These are phyloP conservation scores for Phaeotremella fagi DNA, from an alignment of 768 basidiomycete species.

Conservation along the genomic window DNA sequence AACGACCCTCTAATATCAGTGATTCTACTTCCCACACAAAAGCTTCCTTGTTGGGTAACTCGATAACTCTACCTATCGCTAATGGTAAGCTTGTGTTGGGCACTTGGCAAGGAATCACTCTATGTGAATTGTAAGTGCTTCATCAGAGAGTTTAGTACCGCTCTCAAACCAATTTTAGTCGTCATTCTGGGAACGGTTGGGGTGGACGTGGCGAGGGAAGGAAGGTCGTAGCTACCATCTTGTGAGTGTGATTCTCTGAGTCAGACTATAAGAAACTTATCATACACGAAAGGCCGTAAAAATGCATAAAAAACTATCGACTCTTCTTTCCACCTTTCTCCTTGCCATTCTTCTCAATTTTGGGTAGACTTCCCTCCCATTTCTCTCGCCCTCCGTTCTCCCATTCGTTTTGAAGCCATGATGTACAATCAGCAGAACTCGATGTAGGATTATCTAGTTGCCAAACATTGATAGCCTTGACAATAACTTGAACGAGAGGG, in stretches of 20 bases:
- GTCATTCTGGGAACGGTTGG: constrained; percentile 30
- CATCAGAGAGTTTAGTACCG: not conserved
- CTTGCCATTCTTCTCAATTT: constrained; percentile 4
- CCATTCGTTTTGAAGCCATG: constrained; percentile 57
- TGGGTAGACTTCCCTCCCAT: constrained; percentile 22
- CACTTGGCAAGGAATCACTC: constrained; percentile 93
- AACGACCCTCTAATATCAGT: constrained; percentile 48
- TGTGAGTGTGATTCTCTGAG: constrained; percentile 33
- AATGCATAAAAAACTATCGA: not conserved
- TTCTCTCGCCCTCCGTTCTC: constrained; percentile 16
- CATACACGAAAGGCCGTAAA: not conserved
- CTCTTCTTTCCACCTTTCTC: constrained; percentile 5
- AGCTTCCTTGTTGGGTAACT: constrained; percentile 74
- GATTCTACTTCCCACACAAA: constrained; percentile 91
- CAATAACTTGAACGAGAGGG: constrained; percentile 62
- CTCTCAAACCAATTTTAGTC: not conserved
- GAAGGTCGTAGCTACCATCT: constrained; percentile 40
- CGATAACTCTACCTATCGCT: constrained; percentile 78
- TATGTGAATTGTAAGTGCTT: constrained; percentile 39
- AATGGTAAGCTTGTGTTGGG: constrained; percentile 71
- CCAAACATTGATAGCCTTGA: constrained; percentile 73
- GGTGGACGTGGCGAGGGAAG: constrained; percentile 33
- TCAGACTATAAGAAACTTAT: too few species aligned
- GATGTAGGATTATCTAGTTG: constrained; percentile 70
- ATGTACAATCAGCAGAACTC: constrained; percentile 62